Evolutionary conservation across 176 grass and related monocot species (phyloP).

Genomic region (Eragrostis curvula): DNA sequence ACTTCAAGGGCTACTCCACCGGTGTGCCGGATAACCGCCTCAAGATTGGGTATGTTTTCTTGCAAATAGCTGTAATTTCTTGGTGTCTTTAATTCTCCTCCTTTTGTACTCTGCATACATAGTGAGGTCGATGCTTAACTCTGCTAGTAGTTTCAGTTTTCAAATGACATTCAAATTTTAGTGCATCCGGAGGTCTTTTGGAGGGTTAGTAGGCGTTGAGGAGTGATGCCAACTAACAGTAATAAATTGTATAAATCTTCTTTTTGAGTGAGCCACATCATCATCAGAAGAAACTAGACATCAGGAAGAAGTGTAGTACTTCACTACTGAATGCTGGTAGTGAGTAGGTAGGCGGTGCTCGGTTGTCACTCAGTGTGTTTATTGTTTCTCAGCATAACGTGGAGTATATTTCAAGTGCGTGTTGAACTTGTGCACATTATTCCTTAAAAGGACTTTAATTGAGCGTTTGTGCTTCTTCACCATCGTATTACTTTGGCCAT

Average conservation of each 20-base stretch:
- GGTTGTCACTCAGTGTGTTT: background rate
- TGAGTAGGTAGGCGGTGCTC: conserved; percentile 9
- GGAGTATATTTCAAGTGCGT: conserved; percentile 27
- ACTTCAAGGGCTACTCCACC: conserved; percentile 96
- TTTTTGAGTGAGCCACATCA: background rate
- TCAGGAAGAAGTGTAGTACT: background rate
- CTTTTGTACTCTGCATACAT: background rate
- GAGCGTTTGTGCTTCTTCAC: background rate
- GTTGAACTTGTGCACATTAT: background rate
- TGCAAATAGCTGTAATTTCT: background rate
- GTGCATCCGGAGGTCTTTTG: background rate
- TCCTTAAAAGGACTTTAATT: background rate
- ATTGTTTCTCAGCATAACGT: background rate
- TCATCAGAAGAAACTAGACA: background rate
- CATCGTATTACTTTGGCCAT: background rate
- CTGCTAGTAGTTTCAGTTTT: background rate
- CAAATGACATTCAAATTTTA: background rate
- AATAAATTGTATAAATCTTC: background rate
- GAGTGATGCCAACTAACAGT: background rate
- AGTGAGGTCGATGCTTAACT: background rate
- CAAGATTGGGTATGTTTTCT: conserved; percentile 76
- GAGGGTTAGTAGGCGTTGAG: background rate
- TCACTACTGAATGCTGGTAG: background rate
- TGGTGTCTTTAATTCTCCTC: background rate
- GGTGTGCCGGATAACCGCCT: conserved; percentile 83